These are phyloP conservation scores for Eucalyptus regnans DNA, from an alignment of 345 rosid genomes.

Conservation along the genomic window DNA sequence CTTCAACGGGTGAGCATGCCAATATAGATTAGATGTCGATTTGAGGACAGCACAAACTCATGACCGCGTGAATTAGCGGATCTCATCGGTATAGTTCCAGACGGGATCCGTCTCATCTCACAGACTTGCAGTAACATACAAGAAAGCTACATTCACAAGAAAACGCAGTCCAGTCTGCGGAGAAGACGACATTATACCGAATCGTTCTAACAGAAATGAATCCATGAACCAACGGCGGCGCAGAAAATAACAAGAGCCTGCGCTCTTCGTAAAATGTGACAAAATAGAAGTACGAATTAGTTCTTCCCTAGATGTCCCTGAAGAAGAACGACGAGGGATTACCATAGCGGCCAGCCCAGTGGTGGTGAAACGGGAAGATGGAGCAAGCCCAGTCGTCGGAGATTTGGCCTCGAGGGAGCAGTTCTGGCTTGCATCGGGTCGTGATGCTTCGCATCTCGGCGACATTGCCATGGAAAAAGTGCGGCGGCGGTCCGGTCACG, in stretches of 20 bases:
- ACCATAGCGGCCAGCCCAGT: slow-evolving; percentile 6
- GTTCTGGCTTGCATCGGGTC: neutral
- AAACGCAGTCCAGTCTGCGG: neutral
- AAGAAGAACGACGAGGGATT: neutral
- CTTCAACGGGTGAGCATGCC: neutral
- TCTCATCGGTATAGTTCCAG: neutral
- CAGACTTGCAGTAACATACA: neutral
- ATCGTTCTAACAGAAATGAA: neutral
- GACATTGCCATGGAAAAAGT: neutral
- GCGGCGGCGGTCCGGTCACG: neutral
- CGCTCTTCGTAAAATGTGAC: neutral
- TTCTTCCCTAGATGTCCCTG: neutral
- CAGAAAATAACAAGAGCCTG: neutral
- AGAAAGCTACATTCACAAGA: neutral
- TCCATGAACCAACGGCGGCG: neutral
- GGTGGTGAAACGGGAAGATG: slow-evolving; percentile 7
- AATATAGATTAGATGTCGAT: neutral
- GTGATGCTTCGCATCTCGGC: neutral
- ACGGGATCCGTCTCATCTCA: neutral
- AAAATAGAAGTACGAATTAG: neutral
- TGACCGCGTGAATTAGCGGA: neutral
- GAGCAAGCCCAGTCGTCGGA: neutral
- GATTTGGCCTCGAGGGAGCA: neutral
- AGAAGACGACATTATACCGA: neutral
- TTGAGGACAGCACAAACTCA: neutral